Evolutionary conservation across 208 protist species (phyloP).

Genomic region (Strigomonas culicis): DNA sequence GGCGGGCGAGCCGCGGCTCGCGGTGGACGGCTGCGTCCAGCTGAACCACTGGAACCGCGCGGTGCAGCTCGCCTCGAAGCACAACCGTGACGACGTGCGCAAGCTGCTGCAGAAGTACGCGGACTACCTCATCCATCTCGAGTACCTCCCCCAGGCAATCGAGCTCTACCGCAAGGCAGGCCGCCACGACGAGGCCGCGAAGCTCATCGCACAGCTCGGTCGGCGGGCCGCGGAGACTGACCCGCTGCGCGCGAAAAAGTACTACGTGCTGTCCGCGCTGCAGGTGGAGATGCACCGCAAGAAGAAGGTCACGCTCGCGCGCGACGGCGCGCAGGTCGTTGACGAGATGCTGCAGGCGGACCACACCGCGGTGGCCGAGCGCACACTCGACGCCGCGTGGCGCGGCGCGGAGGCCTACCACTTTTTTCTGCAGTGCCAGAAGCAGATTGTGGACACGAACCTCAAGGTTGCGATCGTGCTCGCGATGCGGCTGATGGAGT

Average conservation of each 20-base stretch:
- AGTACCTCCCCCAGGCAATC: conserved; percentile 92
- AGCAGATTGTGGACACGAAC: conserved; percentile 80
- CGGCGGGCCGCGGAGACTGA: conserved; percentile 70
- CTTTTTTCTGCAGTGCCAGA: conserved; percentile 92
- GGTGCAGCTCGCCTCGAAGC: conserved; percentile 88
- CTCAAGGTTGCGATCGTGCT: conserved; percentile 67
- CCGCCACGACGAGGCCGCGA: conserved; percentile 91
- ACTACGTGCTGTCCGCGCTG: conserved; percentile 94
- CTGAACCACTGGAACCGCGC: conserved; percentile 93
- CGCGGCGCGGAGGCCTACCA: conserved; percentile 95
- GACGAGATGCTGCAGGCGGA: conserved; percentile 81
- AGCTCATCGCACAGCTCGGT: conserved; percentile 87
- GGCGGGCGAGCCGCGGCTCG: conserved; percentile 79
- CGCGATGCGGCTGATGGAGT: conserved; percentile 91
- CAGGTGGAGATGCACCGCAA: conserved; percentile 91
- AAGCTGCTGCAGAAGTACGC: conserved; percentile 89
- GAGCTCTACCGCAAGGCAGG: conserved; percentile 96
- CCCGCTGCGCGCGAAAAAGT: conserved; percentile 93
- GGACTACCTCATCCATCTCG: conserved; percentile 81
- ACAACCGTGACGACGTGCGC: conserved; percentile 89
- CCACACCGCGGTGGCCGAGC: conserved; percentile 53
- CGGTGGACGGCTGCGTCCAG: conserved; percentile 93
- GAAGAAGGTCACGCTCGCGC: conserved; percentile 59
- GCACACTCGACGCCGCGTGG: conserved; percentile 88
- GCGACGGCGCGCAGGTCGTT: conserved; percentile 61